Evolutionary conservation across 1,284 basidiomycete species (phyloP).

Genomic region (Trametes pubescens): DNA sequence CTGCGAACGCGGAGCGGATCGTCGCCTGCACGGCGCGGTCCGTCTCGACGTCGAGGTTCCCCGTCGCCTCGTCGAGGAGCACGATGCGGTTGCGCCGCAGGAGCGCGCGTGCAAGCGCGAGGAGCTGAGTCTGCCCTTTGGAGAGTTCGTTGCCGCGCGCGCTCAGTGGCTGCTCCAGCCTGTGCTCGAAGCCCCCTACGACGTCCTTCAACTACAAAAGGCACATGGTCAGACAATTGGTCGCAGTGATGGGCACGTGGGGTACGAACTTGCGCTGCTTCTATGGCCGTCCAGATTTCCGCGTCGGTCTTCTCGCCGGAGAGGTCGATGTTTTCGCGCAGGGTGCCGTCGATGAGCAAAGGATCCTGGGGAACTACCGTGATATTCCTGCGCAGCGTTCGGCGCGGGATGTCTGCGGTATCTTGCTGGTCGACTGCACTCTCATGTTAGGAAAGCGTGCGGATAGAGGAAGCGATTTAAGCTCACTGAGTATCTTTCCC

Average conservation of each 20-base stretch:
- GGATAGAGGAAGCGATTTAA: no score
- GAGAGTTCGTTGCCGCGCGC: constrained; percentile 80
- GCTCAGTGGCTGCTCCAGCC: constrained; percentile 8
- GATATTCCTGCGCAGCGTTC: constrained; percentile 13
- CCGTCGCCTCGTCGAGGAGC: constrained; percentile 86
- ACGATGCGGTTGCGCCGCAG: constrained; percentile 80
- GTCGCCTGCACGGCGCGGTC: constrained; percentile 82
- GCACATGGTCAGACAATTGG: neutral
- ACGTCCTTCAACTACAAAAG: constrained; percentile 7
- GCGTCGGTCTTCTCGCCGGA: constrained; percentile 11
- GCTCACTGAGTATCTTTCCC: neutral
- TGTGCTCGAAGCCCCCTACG: constrained; percentile 8
- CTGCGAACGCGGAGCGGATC: constrained; percentile 81
- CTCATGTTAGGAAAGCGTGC: neutral
- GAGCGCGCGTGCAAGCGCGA: constrained; percentile 83
- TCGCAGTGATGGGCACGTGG: neutral
- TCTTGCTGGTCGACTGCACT: constrained; percentile 1
- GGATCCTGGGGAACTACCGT: constrained; percentile 13
- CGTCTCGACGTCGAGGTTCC: constrained; percentile 79
- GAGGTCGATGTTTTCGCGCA: constrained; percentile 12
- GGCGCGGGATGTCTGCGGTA: constrained; percentile 1
- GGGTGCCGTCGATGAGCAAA: constrained; percentile 11
- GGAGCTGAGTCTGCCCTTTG: constrained; percentile 84
- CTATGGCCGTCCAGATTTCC: constrained; percentile 9
- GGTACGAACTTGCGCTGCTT: constrained; percentile 4